Percentiles rank a stretch among this genome's conserved stretches.
phyloP scores from a whole-genome alignment of 2,329 filamentous ascomycete species.

The Beauveria scarabaeidicola region DNA sequence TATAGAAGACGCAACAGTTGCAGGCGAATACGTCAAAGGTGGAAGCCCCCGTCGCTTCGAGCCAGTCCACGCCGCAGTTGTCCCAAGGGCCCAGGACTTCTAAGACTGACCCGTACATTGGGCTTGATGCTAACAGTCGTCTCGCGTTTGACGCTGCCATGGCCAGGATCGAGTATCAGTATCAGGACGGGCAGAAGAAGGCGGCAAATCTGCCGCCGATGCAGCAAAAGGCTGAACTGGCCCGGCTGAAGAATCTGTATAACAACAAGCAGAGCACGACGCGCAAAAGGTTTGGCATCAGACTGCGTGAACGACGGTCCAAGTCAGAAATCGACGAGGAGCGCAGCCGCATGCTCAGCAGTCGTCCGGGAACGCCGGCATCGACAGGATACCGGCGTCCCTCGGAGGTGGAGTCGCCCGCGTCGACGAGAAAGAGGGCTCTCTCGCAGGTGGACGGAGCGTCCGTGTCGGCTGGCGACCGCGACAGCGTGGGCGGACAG shows the following conservation, averaged over 20 bases:
- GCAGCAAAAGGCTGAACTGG: slow-evolving; percentile 25
- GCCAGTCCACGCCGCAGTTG: not conserved
- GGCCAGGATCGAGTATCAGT: slow-evolving; percentile 20
- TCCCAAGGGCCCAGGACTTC: not conserved
- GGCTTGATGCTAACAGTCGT: not conserved
- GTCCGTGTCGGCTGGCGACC: not conserved
- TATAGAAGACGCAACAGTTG: not conserved
- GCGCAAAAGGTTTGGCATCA: slow-evolving; percentile 50
- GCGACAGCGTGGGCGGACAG: not conserved
- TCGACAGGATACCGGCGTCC: not conserved
- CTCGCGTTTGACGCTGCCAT: slow-evolving; percentile 22
- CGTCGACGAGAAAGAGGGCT: not conserved
- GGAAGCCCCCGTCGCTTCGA: not conserved
- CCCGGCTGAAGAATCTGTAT: slow-evolving; percentile 42
- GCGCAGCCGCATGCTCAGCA: slow-evolving; percentile 28
- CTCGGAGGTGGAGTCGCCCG: not conserved
- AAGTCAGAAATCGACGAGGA: slow-evolving; percentile 37
- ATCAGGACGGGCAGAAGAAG: slow-evolving; percentile 33
- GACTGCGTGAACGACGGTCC: slow-evolving; percentile 40
- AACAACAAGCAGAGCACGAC: slow-evolving; percentile 49
- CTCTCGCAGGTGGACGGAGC: not conserved
- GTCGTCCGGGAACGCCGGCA: not conserved
- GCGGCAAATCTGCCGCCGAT: slow-evolving; percentile 29
- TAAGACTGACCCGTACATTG: slow-evolving; percentile 1
- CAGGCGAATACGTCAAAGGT: not conserved